Evolutionary conservation across 768 basidiomycete species (phyloP), one percentile per base, ranked within the genome.

Genomic region (Mycena capillaripes): DNA sequence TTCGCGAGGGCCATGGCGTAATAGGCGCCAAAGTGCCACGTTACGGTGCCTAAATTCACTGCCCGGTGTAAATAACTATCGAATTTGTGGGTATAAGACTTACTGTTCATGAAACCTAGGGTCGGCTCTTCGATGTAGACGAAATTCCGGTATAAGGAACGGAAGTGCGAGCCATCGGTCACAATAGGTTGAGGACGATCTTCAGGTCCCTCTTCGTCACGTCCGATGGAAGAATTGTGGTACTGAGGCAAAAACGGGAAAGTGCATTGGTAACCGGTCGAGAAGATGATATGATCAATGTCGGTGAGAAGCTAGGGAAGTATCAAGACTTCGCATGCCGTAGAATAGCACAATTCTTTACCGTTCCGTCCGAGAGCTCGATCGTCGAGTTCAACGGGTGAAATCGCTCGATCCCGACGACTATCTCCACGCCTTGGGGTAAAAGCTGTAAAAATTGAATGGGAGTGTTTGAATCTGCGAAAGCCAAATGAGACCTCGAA

Each of bases 101-200:
- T 25, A 72, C 70, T 59, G 42, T 75, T 76, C 52, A 76, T 44
- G 62, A 82, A 81, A 8, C 73, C 77, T 1, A 82, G 73, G 6
- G 81, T 80, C 1, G 82, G 81, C 42, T 83, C 80, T 3, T 80
- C 77, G 52, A 83, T 81, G 74, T 82, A 82, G 38, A 79, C 76
- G 5, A 79, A 74, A 34, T 81, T 77, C 42, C 75, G 77, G 66
- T 78, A 78, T 4, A 82, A 72, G 29, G n/a, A n/a, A 17, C 77
- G 80, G 40, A 76, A 76, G 38, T 75, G 73, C 1, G 71, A 62
- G 27, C 81, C 81, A 62, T 80, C 75, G 0, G 77, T 78, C 16
- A 81, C 78, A n/a, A 83, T 12, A 8, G 75, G 75, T 55, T 74
- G 72, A 2, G 66, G 62, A 9, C 27, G 59, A 34, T 50, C 75